Evolutionary conservation across 495 filamentous ascomycete genomes (phyloP).

Genomic region (Penicillium coprophilum): DNA sequence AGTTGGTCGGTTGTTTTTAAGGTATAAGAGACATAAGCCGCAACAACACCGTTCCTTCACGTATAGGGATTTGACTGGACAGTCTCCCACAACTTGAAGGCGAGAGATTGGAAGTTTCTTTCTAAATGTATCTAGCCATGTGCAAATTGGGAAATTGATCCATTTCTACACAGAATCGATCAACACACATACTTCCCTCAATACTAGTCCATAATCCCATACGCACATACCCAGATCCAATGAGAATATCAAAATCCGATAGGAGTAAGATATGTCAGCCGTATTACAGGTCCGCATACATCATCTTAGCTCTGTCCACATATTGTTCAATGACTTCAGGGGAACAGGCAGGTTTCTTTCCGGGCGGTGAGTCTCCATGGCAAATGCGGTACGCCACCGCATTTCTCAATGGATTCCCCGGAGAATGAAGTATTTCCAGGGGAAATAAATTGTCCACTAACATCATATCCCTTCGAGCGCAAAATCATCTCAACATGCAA

Average conservation of each 20-base stretch:
- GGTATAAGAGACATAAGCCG: neutral
- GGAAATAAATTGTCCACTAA: neutral
- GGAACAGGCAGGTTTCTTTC: neutral
- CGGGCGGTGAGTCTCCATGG: neutral
- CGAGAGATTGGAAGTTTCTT: neutral
- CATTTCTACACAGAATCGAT: neutral
- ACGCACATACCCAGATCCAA: neutral
- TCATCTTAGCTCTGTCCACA: neutral
- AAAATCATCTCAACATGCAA: neutral
- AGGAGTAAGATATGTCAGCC: neutral
- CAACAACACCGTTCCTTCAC: neutral
- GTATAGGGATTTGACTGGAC: neutral
- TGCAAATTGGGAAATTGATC: neutral
- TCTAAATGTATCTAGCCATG: neutral
- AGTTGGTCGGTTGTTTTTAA: neutral
- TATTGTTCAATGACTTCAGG: neutral
- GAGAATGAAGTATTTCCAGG: neutral
- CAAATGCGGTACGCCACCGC: neutral
- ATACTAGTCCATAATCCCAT: neutral
- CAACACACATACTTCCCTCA: neutral
- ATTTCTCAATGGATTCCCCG: neutral
- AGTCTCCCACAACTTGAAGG: neutral
- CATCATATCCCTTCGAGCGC: neutral
- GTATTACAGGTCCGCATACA: neutral
- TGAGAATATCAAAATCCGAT: neutral